These are phyloP conservation scores for Yamadazyma diddensiae DNA, from an alignment of 1,139 yeast genomes.

Conservation along the genomic window DNA sequence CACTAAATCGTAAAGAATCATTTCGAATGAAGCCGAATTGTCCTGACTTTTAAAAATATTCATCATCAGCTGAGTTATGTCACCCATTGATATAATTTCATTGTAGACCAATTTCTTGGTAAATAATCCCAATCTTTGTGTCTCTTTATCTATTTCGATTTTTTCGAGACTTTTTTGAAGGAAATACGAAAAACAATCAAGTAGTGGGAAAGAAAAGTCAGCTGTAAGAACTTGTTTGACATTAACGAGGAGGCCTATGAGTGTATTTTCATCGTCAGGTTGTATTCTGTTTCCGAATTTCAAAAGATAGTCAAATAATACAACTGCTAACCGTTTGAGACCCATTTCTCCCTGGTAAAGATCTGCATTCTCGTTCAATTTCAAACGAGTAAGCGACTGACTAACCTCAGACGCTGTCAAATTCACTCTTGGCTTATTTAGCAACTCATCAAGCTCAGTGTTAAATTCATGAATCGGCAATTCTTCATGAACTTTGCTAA, in stretches of 20 bases:
- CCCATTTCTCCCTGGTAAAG: slow-evolving; percentile 7
- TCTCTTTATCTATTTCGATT: slow-evolving; percentile 3
- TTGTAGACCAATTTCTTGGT: slow-evolving; percentile 10
- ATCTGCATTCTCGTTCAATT: slow-evolving; percentile 9
- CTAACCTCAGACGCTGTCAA: slow-evolving; percentile 8
- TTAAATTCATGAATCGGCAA: slow-evolving; percentile 27
- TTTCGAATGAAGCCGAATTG: slow-evolving; percentile 1
- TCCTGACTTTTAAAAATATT: slow-evolving; percentile 9
- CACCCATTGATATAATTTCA: slow-evolving; percentile 11
- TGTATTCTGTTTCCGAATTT: slow-evolving; percentile 8
- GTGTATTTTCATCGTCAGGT: slow-evolving; percentile 8
- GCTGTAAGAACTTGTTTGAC: slow-evolving; percentile 13
- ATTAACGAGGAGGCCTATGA: slow-evolving; percentile 20
- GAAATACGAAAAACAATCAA: slow-evolving; percentile 14
- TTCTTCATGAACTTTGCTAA: slow-evolving; percentile 18
- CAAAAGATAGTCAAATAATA: slow-evolving; percentile 13
- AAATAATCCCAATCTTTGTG: slow-evolving; percentile 4
- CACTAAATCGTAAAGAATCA: slow-evolving; percentile 16
- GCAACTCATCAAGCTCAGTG: slow-evolving; percentile 24
- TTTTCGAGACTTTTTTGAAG: slow-evolving; percentile 11
- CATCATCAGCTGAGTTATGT: slow-evolving; percentile 7
- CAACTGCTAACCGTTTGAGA: slow-evolving; percentile 10
- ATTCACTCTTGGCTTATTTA: slow-evolving; percentile 13
- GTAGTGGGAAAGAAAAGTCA: slow-evolving; percentile 12
- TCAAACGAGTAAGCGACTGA: slow-evolving; percentile 5